Base-by-base conservation (phyloP, 192 early-diverging fungal genomes). In the Mortierella claussenii region DNA sequence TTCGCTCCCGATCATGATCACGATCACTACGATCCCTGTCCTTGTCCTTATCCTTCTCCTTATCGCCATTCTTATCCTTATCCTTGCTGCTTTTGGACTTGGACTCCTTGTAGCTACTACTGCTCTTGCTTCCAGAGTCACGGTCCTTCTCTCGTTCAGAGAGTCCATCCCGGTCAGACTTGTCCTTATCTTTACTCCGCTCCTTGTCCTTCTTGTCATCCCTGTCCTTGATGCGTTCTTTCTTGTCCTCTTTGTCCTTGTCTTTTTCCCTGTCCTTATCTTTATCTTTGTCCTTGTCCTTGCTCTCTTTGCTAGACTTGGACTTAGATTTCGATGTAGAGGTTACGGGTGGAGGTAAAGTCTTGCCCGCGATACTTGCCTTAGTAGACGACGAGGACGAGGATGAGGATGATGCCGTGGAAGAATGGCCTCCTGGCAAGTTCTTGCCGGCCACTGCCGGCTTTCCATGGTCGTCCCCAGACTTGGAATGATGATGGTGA, bases 71-170 rank as follows among this genome's bases (percentile, higher is more conserved):
- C 69, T 52, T 80, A 65, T 71, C 71, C 56, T 83, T 79, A 33
- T 79, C 63, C 61, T 55, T 66, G 65, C 55, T 61, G 52, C 75
- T 80, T 62, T 69, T 83, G 79, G 55, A 26, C 59, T 79, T 78
- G 47, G 56, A 61, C 15, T 82, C 78, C 53, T 70, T 63, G 45
- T 69, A 55, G 42, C 43, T 50, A 44, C 53, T 33, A 20, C 51
- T 59, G 21, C 59, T 48, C 37, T 64, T 73, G 55, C 42, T 51
- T 26, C 52, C 65, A 9, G 55, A 45, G 4, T 60, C 79, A 36
- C 60, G 61, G 8, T 65, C 67, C 50, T 66, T 80, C 18, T 60
- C 69, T 30, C 65, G 65, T 15, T 71, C 60, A 40, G 60, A 71
- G 3, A 24, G 28, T 5, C 59, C 26, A 5, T 70, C 68, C 23